Evolutionary conservation across 2,329 filamentous ascomycete species (phyloP), one percentile per base, ranked within the genome.

Genomic region (Colletotrichum magnum): DNA sequence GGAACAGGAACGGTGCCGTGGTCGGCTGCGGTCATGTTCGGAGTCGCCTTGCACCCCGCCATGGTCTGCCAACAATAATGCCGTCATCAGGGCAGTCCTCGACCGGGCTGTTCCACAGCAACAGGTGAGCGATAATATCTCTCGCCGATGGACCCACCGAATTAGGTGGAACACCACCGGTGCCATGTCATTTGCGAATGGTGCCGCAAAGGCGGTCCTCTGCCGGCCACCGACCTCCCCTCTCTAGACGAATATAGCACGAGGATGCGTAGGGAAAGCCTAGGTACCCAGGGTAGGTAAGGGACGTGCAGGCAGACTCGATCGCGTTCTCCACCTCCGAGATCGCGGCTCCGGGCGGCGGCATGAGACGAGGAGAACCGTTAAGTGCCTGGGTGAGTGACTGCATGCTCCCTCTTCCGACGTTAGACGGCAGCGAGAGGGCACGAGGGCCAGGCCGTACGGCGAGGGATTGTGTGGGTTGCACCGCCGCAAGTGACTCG

Each of bases 271-370:
- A 61, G 47, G 45, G 45, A 45, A 36, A 36, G 18, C 26, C 36
- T 39, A 41, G 16, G 51, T 24, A 50, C 52, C 60, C 47, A 45
- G 32, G 45, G 26, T 15, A 18, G 32, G 39, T 45, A 67, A 45
- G 57, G 51, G 41, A 53, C 41, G 63, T 69, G 63, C 58, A 67
- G 51, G 18, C 45, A 52, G 56, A 68, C 68, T 70, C 64, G 68
- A 68, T 64, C 58, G 51, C 68, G 52, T 58, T 63, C 68, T 45
- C 68, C 58, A 68, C 64, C 47, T 58, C 52, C 52, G 47, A 64
- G 64, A 64, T 64, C 43, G 64, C 64, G 68, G 68, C 64, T 62
- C 68, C 64, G 68, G 68, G 54, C 64, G 24, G 51, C 53, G 39
- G 43, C 68, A 68, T 58, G 47, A 41, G 61, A 54, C 50, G 59